These are phyloP conservation scores for Peronospora tabacina DNA, from an alignment of 352 stramenopile genomes.

Conservation along the genomic window DNA sequence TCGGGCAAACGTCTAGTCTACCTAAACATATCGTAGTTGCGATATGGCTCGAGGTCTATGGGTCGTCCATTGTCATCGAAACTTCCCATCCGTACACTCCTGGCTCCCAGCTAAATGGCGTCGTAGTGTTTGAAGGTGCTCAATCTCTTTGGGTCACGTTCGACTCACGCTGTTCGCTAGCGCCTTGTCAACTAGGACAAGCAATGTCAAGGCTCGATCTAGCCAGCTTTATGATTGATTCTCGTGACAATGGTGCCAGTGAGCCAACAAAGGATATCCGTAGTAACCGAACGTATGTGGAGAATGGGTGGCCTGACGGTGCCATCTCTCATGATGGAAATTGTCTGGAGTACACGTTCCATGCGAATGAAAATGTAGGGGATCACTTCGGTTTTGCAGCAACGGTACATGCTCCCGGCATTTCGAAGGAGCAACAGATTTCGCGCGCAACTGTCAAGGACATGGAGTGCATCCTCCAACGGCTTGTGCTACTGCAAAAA, in stretches of 20 bases:
- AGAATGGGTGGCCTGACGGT: slow-evolving; percentile 40
- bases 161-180: slow-evolving; percentile 52
- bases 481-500: slow-evolving; percentile 19
- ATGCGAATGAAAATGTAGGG: slow-evolving; percentile 46
- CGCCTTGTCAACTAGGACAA: slow-evolving; percentile 18
- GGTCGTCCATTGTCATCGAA: slow-evolving; percentile 50
- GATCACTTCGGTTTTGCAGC: slow-evolving; percentile 52
- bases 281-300: slow-evolving; percentile 30
- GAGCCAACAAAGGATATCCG: slow-evolving; percentile 22
- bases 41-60: slow-evolving; percentile 80
- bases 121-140: slow-evolving; percentile 44
- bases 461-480: slow-evolving; percentile 33
- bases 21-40: slow-evolving; percentile 49
- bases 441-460: slow-evolving; percentile 32
- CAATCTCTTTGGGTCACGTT: slow-evolving; percentile 57
- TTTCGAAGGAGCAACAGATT: slow-evolving; percentile 61
- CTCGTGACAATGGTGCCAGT: slow-evolving; percentile 5
- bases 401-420: slow-evolving; percentile 46
- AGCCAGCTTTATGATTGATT: slow-evolving; percentile 21
- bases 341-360: slow-evolving; percentile 53
- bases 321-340: slow-evolving; percentile 53
- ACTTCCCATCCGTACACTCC: slow-evolving; percentile 51
- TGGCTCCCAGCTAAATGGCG: slow-evolving; percentile 23
- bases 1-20: slow-evolving; percentile 39
- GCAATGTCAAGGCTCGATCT: slow-evolving; percentile 17